These are phyloP conservation scores for Wickerhamomyces bovis DNA, from an alignment of 805 yeast species.

Conservation along the genomic window DNA sequence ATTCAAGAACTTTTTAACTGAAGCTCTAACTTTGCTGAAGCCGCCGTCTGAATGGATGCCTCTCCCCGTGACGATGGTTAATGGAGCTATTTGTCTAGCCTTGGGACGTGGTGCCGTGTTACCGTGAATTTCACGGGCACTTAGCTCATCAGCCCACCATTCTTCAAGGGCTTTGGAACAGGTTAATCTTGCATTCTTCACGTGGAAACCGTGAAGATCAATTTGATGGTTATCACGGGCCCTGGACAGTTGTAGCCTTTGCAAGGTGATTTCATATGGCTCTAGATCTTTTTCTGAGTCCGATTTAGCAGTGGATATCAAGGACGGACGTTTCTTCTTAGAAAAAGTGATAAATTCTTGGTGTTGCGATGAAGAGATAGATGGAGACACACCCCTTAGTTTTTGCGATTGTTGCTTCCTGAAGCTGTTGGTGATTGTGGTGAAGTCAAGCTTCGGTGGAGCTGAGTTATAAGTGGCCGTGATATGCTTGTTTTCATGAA, in stretches of 20 bases:
- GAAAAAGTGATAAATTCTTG: not conserved
- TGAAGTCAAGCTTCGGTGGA: constrained; percentile 2
- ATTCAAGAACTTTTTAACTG: constrained; percentile 36
- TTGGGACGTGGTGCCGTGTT: constrained; percentile 29
- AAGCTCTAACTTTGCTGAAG: constrained; percentile 37
- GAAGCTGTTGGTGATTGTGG: not conserved
- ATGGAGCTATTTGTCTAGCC: constrained; percentile 36
- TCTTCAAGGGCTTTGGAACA: constrained; percentile 30
- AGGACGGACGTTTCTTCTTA: not conserved
- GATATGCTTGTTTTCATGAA: constrained; percentile 27
- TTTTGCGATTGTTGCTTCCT: not conserved
- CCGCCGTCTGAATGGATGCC: constrained; percentile 67
- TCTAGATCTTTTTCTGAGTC: constrained; percentile 1
- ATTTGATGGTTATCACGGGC: constrained; percentile 23
- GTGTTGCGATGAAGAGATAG: not conserved
- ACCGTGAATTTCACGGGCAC: constrained; percentile 36
- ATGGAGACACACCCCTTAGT: constrained; percentile 1
- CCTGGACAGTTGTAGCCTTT: constrained; percentile 10
- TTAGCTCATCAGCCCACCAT: constrained; percentile 64
- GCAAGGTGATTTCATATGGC: constrained; percentile 9
- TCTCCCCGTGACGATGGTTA: constrained; percentile 57
- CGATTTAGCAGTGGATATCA: not conserved
- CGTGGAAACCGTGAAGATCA: constrained; percentile 55
- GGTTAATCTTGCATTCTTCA: constrained; percentile 39
- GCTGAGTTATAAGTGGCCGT: constrained; percentile 22